Base-by-base conservation (phyloP, 2,329 filamentous ascomycete genomes). In the Phyllosticta citribraziliensis region DNA sequence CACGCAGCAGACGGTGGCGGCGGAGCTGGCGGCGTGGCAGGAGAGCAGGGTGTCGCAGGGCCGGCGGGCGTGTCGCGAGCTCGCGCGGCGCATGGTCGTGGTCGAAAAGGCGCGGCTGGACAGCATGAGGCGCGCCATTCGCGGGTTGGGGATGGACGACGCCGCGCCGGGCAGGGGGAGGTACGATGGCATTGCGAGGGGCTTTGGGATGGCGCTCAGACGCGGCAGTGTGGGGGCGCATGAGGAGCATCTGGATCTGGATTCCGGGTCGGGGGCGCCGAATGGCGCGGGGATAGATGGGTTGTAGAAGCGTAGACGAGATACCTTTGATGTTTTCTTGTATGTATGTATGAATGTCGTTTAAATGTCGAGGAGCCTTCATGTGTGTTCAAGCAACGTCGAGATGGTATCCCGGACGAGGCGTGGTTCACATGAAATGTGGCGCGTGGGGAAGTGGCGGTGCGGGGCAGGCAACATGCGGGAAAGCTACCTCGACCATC, bases 21-120 rank as follows among this genome's bases (percentile, higher is more conserved):
- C 85, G 1, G 94, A 99, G 76, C 74, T 99, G 61, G 94, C 94
- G 0, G 91, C 89, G 17, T 99, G 94, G 91, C 92, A 96, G 69
- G 91, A 95, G 51, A 84, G 91, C 77, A 86, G 96, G 69, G 89
- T 91, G 66, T 84, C 83, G 68, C 85, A 89, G 76, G 91, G 89
- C 1, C 79, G 86, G 63, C 83, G 83, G 62, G 89, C 90, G 27
- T 83, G 97, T 64, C 84, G 82, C 65, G 85, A 91, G 55, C 84
- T 96, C 67, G 93, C 89, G 19, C 83, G 80, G 69, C 84, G 84
- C 33, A 91, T 92, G 82, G 79, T 97, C 25, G 84, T 96, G 3
- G 82, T 83, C 58, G 94, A 99, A 76, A 84, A 83, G 65, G 88
- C 89, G 70, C 82, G 89, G 66, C 76, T 96, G 65, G 90, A 91